phyloP scores from a whole-genome alignment of 805 yeast genomes.

The Danielia reshetovae region DNA sequence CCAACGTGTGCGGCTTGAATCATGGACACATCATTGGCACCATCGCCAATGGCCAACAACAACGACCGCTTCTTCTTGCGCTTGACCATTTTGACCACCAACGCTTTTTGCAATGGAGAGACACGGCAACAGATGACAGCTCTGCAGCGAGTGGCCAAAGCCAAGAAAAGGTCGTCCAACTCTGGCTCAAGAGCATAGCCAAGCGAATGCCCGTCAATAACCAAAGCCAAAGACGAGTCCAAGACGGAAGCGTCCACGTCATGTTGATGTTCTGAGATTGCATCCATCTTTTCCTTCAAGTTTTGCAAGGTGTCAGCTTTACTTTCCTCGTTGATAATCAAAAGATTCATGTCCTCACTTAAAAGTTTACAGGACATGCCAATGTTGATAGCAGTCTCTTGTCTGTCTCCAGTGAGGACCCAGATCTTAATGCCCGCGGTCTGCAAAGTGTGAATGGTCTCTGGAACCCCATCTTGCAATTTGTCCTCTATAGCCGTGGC shows the following conservation, averaged over 20 bases:
- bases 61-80: conserved; percentile 66
- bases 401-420: conserved; percentile 98
- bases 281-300: conserved; percentile 68
- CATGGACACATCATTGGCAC: conserved; percentile 99
- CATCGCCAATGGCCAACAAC: conserved; percentile 93
- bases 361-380: conserved; percentile 96
- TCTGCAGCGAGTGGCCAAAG: conserved; percentile 80
- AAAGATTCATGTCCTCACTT: conserved; percentile 92
- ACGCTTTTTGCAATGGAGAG: conserved; percentile 93
- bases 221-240: conserved; percentile 73
- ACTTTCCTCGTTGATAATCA: conserved; percentile 82
- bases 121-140: conserved; percentile 98
- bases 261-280: conserved; percentile 63
- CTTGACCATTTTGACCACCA: conserved; percentile 93
- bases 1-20: conserved; percentile 99
- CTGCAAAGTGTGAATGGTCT: conserved; percentile 90
- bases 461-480: conserved; percentile 97
- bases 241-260: conserved; percentile 57
- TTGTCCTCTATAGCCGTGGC: conserved; percentile 99
- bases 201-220: conserved; percentile 92
- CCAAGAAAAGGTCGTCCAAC: conserved; percentile 71
- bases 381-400: conserved; percentile 96
- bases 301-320: conserved; percentile 75
- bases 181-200: conserved; percentile 81
- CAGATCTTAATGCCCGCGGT: conserved; percentile 96